Evolutionary conservation across 176 grass and related monocot genomes (phyloP).

Genomic region (Cocos nucifera): DNA sequence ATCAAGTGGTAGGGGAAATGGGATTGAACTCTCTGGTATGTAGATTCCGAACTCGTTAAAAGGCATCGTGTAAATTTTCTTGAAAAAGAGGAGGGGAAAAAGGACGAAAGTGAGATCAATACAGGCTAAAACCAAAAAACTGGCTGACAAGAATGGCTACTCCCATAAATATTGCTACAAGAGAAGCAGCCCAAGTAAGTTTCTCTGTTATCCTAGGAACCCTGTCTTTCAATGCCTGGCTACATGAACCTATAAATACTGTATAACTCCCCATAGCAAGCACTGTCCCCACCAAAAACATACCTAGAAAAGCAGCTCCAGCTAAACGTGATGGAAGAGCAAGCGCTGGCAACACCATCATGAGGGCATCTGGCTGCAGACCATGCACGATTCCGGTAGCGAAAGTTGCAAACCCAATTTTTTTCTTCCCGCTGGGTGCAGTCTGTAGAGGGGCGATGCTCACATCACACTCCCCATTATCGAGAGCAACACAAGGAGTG

Average conservation of each 20-base stretch:
- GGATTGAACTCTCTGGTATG: too few relatives aligned
- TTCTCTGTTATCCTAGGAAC: conserved; percentile 96
- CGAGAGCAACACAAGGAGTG: conserved; percentile 37
- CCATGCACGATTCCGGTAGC: conserved; percentile 79
- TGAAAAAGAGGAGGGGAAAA: not conserved
- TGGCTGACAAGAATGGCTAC: conserved; percentile 71
- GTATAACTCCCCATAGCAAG: conserved; percentile 93
- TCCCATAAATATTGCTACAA: conserved; percentile 81
- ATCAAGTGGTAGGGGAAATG: too few relatives aligned
- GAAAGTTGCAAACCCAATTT: conserved; percentile 83
- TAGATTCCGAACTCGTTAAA: too few relatives aligned
- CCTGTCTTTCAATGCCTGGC: conserved; percentile 72
- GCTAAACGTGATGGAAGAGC: conserved; percentile 82
- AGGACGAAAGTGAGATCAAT: conserved; percentile 26
- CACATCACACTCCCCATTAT: conserved; percentile 28
- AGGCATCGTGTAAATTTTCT: too few relatives aligned
- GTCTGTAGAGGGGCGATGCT: conserved; percentile 15
- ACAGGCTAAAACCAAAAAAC: conserved; percentile 82
- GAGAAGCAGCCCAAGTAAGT: conserved; percentile 88
- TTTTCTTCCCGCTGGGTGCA: conserved; percentile 50
- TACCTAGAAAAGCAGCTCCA: conserved; percentile 67
- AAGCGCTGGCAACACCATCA: conserved; percentile 84
- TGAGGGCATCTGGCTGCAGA: conserved; percentile 75
- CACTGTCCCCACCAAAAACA: conserved; percentile 89
- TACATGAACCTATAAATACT: conserved; percentile 89